Evolutionary conservation across 495 filamentous ascomycete genomes (phyloP).

Genomic region (Trichocladium antarcticum): DNA sequence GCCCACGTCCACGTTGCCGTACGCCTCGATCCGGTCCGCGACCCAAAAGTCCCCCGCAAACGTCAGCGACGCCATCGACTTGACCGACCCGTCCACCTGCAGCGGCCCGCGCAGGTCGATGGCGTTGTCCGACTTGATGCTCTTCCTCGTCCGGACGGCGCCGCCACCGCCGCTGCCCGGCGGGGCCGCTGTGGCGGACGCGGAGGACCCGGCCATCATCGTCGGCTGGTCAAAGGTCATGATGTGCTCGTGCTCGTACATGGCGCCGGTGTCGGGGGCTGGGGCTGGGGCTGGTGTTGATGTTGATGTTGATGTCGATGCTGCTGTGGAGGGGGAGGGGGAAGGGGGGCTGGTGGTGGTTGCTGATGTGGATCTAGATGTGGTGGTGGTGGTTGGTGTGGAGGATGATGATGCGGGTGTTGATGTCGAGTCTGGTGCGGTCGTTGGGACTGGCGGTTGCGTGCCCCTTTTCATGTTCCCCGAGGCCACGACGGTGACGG

Average conservation of each 20-base stretch:
- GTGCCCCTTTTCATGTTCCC: slow-evolving; percentile 21
- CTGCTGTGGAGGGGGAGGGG: not conserved
- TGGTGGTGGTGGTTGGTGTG: not conserved
- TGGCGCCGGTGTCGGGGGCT: slow-evolving; percentile 8
- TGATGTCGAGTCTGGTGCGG: not conserved
- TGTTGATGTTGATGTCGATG: not conserved
- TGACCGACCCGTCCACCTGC: slow-evolving; percentile 31
- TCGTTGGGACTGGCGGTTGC: not conserved
- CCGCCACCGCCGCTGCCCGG: not conserved
- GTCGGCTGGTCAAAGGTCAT: slow-evolving; percentile 26
- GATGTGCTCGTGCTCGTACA: slow-evolving; percentile 29
- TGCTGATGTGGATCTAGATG: not conserved
- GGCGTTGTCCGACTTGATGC: slow-evolving; percentile 25
- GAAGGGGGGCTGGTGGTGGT: slow-evolving; percentile 3
- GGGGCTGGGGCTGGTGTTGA: slow-evolving; percentile 4
- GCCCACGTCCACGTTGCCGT: slow-evolving; percentile 26
- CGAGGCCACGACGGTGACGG: not conserved
- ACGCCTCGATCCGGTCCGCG: slow-evolving; percentile 30
- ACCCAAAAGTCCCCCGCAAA: slow-evolving; percentile 28
- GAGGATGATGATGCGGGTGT: not conserved
- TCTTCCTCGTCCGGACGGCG: slow-evolving; percentile 19
- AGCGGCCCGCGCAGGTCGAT: slow-evolving; percentile 27
- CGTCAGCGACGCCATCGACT: slow-evolving; percentile 25
- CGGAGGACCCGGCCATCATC: slow-evolving; percentile 4
- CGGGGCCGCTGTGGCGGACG: not conserved